Percentiles rank a stretch among this genome's conserved stretches.
These are phyloP conservation scores for Phytophthora agathidicida DNA, from an alignment of 352 stramenopile species.

Conservation along the genomic window DNA sequence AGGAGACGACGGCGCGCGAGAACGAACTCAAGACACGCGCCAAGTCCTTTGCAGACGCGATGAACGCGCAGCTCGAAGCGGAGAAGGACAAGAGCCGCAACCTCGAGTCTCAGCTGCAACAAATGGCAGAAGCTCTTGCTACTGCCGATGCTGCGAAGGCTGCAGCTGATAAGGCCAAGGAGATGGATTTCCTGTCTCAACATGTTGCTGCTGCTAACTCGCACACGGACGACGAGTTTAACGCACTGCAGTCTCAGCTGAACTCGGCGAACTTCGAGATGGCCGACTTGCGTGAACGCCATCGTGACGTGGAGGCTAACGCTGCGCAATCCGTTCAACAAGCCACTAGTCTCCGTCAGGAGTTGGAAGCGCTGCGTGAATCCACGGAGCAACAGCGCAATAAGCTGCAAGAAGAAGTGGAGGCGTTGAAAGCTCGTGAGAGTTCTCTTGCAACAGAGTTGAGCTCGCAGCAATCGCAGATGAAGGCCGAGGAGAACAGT, in stretches of 20 bases:
- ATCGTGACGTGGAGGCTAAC: constrained; percentile 40
- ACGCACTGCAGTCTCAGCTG: constrained; percentile 42
- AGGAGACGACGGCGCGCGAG: constrained; percentile 55
- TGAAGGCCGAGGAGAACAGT: constrained; percentile 32
- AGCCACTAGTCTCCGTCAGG: constrained; percentile 18
- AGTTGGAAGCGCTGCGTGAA: constrained; percentile 48
- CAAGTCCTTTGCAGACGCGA: constrained; percentile 71
- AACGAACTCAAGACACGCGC: constrained; percentile 71
- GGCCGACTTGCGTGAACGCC: constrained; percentile 33
- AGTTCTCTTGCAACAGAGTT: constrained; percentile 40
- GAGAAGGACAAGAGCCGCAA: constrained; percentile 62
- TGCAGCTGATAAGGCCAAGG: constrained; percentile 14
- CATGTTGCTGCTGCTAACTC: constrained; percentile 6
- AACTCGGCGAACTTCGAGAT: constrained; percentile 40
- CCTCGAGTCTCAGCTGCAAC: constrained; percentile 60
- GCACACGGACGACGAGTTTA: constrained; percentile 44
- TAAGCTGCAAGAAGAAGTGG: constrained; percentile 46
- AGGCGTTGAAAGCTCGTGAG: constrained; percentile 39
- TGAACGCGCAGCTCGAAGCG: constrained; percentile 64
- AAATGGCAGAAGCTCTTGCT: constrained; percentile 42
- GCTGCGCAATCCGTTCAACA: constrained; percentile 37
- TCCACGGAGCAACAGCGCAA: constrained; percentile 45
- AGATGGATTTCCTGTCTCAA: constrained; percentile 28
- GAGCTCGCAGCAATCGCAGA: constrained; percentile 38
- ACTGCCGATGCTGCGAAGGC: constrained; percentile 27